These are phyloP conservation scores for Calendula officinalis DNA, from an alignment of 129 eudicot genomes.

Conservation along the genomic window DNA sequence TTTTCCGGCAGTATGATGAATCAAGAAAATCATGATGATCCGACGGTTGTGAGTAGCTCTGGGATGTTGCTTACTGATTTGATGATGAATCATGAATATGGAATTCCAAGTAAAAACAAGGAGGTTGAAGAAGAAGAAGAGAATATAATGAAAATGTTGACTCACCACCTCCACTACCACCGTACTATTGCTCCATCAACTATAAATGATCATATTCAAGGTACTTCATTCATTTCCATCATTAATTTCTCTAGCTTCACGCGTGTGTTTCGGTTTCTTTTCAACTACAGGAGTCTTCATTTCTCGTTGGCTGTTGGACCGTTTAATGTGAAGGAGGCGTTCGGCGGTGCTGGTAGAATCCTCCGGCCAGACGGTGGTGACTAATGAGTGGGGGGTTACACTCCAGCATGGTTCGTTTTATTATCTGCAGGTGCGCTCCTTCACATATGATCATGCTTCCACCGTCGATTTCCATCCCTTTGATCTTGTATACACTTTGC, in stretches of 20 bases:
- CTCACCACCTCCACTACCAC: constrained; percentile 25
- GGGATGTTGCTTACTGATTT: constrained; percentile 53
- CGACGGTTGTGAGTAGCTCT: constrained; percentile 40
- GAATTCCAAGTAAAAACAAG: constrained; percentile 20
- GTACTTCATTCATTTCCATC: constrained; percentile 17
- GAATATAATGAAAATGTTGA: constrained; percentile 41
- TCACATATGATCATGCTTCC: constrained; percentile 31
- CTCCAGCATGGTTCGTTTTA: constrained; percentile 73
- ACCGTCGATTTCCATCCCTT: constrained; percentile 29
- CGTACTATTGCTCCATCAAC: constrained; percentile 35
- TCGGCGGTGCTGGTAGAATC: constrained; percentile 75
- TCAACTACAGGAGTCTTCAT: not conserved
- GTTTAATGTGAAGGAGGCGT: constrained; percentile 66
- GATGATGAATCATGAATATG: constrained; percentile 48
- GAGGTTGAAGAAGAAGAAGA: constrained; percentile 43
- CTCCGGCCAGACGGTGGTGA: constrained; percentile 67
- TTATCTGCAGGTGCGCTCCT: constrained; percentile 61
- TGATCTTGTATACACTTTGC: not conserved
- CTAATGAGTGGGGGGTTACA: constrained; percentile 91
- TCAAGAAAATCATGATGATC: constrained; percentile 28
- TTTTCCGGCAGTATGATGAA: constrained; percentile 30
- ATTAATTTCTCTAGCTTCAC: not conserved
- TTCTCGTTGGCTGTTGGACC: constrained; percentile 32
- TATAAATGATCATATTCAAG: constrained; percentile 44
- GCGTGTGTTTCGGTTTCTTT: not conserved